phyloP scores from a whole-genome alignment of 2,329 filamentous ascomycete species.

The Cladosporium sp. region DNA sequence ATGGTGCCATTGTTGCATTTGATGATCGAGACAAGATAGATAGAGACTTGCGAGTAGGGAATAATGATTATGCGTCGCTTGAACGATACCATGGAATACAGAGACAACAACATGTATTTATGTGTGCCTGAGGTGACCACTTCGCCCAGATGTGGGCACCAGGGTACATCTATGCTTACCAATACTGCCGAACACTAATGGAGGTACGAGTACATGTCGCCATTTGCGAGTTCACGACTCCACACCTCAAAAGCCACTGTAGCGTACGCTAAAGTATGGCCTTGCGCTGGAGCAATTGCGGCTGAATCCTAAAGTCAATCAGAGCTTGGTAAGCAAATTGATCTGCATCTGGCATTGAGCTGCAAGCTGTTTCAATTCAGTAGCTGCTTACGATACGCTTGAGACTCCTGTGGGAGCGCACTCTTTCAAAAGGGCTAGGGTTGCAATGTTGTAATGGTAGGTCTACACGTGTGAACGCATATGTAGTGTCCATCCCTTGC shows the following conservation, averaged over 20 bases:
- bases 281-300: neutral
- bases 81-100: neutral
- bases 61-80: neutral
- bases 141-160: too few species aligned
- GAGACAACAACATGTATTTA: neutral
- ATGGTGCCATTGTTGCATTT: slow-evolving; percentile 7
- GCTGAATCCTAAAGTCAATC: neutral
- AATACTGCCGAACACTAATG: neutral
- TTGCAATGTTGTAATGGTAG: too few species aligned
- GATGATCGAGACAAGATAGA: neutral
- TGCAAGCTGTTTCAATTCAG: neutral
- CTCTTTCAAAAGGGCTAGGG: too few species aligned
- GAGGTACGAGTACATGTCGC: too few species aligned
- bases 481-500: too few species aligned
- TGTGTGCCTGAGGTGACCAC: slow-evolving; percentile 14
- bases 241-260: too few species aligned
- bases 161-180: too few species aligned
- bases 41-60: neutral
- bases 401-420: too few species aligned
- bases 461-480: too few species aligned
- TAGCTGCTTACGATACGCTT: neutral
- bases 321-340: slow-evolving; percentile 14
- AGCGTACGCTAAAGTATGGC: neutral
- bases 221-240: too few species aligned
- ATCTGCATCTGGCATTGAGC: neutral